Evolutionary conservation across 192 early-diverging fungal genomes (phyloP).

Genomic region (Coemansia sp.): DNA sequence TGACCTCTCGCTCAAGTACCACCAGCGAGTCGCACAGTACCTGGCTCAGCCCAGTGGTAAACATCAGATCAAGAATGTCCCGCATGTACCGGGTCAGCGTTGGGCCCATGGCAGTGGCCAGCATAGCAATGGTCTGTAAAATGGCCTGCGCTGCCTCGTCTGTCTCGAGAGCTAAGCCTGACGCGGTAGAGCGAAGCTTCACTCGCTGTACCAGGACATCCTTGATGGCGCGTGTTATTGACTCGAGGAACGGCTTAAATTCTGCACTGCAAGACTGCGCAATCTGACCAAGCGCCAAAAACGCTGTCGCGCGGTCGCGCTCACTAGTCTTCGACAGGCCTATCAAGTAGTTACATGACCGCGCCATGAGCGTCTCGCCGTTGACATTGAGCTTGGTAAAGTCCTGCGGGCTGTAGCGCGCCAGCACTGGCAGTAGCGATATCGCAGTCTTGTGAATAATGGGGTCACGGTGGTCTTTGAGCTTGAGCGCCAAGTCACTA

Average conservation of each 20-base stretch:
- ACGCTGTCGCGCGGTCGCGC: constrained; percentile 57
- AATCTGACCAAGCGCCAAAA: constrained; percentile 80
- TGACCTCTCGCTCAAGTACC: constrained; percentile 74
- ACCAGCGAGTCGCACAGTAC: constrained; percentile 73
- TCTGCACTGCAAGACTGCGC: constrained; percentile 75
- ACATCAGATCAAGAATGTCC: constrained; percentile 86
- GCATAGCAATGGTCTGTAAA: constrained; percentile 83
- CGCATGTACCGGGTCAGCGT: constrained; percentile 80
- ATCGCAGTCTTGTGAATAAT: constrained; percentile 81
- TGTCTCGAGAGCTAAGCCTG: neutral
- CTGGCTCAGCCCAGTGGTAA: constrained; percentile 79
- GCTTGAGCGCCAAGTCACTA: constrained; percentile 69
- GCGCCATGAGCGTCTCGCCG: constrained; percentile 62
- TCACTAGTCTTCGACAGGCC: constrained; percentile 65
- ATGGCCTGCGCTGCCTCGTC: constrained; percentile 62
- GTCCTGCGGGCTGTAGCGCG: constrained; percentile 65
- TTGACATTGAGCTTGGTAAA: constrained; percentile 54
- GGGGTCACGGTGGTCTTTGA: constrained; percentile 73
- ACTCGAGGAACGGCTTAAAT: constrained; percentile 75
- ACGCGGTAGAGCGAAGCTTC: constrained; percentile 40
- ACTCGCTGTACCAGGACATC: constrained; percentile 58
- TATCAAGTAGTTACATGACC: constrained; percentile 73
- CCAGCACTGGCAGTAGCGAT: constrained; percentile 75
- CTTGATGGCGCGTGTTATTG: constrained; percentile 68
- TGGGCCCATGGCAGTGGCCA: constrained; percentile 82